Evolutionary conservation across 2,329 filamentous ascomycete genomes (phyloP).

Genomic region (Penicillium sp.): DNA sequence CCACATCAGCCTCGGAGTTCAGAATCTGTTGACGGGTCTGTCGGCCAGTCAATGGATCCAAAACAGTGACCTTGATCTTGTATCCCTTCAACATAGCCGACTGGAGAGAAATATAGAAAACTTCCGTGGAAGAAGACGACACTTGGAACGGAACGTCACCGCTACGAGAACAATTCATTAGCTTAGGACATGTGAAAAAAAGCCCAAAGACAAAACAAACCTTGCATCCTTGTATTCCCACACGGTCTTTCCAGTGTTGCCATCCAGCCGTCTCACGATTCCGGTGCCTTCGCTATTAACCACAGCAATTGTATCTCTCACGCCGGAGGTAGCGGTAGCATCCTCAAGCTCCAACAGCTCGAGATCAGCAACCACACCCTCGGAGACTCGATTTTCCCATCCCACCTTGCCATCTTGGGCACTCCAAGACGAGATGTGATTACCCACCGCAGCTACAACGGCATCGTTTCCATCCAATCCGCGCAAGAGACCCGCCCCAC

Average conservation of each 20-base stretch:
- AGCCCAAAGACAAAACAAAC: conserved; percentile 30
- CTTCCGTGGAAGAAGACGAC: conserved; percentile 64
- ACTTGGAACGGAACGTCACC: conserved; percentile 72
- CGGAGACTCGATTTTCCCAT: conserved; percentile 67
- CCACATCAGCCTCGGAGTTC: conserved; percentile 70
- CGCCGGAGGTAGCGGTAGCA: conserved; percentile 44
- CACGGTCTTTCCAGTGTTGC: conserved; percentile 66
- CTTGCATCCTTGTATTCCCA: conserved; percentile 73
- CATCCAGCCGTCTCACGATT: conserved; percentile 68
- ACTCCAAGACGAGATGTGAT: conserved; percentile 75
- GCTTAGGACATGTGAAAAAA: not conserved
- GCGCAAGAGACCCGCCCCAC: conserved; percentile 52
- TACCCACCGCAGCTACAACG: conserved; percentile 70
- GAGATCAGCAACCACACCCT: conserved; percentile 47
- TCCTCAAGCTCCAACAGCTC: conserved; percentile 74
- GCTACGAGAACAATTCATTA: conserved; percentile 39
- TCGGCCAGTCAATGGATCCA: conserved; percentile 72
- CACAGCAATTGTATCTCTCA: conserved; percentile 66
- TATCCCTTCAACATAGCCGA: conserved; percentile 64
- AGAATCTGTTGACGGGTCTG: conserved; percentile 69
- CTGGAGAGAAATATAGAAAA: conserved; percentile 77
- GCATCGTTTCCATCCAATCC: conserved; percentile 77
- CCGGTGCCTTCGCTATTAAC: conserved; percentile 54
- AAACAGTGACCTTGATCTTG: conserved; percentile 70
- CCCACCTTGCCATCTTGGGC: conserved; percentile 73